phyloP scores from a whole-genome alignment of 208 protist genomes.

The Leishmania lainsoni region DNA sequence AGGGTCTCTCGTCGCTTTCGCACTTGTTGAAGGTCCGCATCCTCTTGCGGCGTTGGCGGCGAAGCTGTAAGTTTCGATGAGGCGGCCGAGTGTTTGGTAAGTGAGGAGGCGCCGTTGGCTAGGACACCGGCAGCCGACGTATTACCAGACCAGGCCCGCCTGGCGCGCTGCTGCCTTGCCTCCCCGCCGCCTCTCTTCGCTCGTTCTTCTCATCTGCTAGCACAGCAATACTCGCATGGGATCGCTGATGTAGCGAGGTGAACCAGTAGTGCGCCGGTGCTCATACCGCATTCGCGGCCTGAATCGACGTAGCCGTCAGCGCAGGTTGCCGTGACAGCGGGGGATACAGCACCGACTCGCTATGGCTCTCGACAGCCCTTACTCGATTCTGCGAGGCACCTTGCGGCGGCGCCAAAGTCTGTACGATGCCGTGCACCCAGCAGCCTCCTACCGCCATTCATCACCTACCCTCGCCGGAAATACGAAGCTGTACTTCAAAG shows the following conservation, averaged over 20 bases:
- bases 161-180: not conserved
- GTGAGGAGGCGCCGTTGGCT: not conserved
- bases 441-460: conserved; percentile 14
- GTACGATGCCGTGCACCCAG: conserved; percentile 15
- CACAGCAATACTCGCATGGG: not conserved
- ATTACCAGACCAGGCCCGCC: not conserved
- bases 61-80: not conserved
- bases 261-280: not conserved
- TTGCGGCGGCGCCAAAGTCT: conserved; percentile 11
- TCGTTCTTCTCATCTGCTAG: not conserved
- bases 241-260: not conserved
- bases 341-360: not conserved
- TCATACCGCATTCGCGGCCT: not conserved
- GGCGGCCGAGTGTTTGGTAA: not conserved
- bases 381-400: not conserved
- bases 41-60: conserved; percentile 3
- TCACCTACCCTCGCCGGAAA: conserved; percentile 7
- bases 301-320: not conserved
- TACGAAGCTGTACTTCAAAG: conserved; percentile 8
- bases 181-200: not conserved
- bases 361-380: not conserved
- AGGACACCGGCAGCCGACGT: not conserved
- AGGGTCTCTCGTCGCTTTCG: conserved; percentile 27
- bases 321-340: not conserved
- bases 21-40: conserved; percentile 16